Base-by-base conservation (phyloP, 1,284 basidiomycete species). In the Ceratobasidium sp. region DNA sequence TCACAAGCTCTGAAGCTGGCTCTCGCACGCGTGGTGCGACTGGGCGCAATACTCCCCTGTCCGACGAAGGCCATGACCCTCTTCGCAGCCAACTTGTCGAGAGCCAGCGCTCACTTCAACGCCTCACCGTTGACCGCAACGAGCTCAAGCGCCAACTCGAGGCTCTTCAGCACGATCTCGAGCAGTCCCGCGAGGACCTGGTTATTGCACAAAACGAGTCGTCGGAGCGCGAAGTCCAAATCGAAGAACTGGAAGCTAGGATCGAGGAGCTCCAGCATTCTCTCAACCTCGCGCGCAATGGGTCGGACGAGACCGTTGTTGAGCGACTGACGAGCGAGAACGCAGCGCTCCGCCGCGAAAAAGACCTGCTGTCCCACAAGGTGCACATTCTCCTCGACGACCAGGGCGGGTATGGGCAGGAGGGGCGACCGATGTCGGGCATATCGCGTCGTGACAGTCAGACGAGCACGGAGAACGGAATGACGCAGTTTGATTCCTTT, bases 311-410 rank as follows among this genome's bases (percentile, higher is more conserved):
- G 81, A 88, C 88, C 5, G 78, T 89, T 46, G 80, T 91, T 55
- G 92, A 94, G 81, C 90, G 89, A 77, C 86, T 95, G 72, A 90
- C 88, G 79, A 87, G 84, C 79, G 91, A 95, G 81, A 94, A 94
- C 80, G 85, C 87, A 41, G 86, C 84, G 52, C 87, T 95, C 73
- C 89, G 91, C 80, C 87, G 87, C 73, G 94, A 96, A 81, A 94
- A 95, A 79, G 90, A 93, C 78, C 87, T 92, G 78, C 86, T 96
- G 67, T 90, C 90, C 28, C 92, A 93, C 81, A 94, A 94, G 85
- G 93, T 95, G 77, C 91, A 89, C 74, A 84, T 95, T 55, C 84
- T 95, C n/a, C 86, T 95, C 64, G 93, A 93, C 78, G 92, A 95
- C 78, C 91, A 92, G 76, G 87, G 91, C 35, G 83, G 87, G 2